Evolutionary conservation across 139 green algal genomes (phyloP), one percentile per base, ranked within the genome.

Genomic region (Ettlia oleoabundans): DNA sequence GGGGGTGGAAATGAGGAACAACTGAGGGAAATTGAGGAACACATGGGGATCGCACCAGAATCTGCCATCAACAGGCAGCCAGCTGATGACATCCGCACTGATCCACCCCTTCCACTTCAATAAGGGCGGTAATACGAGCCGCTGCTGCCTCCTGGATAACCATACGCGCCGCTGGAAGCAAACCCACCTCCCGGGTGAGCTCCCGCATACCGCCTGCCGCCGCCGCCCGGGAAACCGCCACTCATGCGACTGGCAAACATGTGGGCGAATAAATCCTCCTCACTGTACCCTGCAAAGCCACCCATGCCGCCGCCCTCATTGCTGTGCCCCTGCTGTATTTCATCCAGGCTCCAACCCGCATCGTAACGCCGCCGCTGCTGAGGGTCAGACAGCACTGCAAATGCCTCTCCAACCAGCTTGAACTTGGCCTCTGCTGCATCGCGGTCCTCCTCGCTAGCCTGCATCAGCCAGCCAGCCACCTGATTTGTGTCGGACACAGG

Each of bases 331-430:
- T 89, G 81, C n/a, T 86, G 68, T 40, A 89, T 89, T 38, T 89
- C 85, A 64, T 89, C 85, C 32, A 80, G 68, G 24, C 58, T 80
- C 85, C 81, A 86, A n/a, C 85, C 85, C 21, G 74, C 53, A 51
- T 95, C 92, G 79, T 95, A 95, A 9, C 81, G 61, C 3, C 79
- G 85, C 4, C 92, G 80, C 78, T 93, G 86, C 18, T 90, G 37
- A 1, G 82, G 35, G 65, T 95, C 87, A 10, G 71, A 91, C 65
- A 95, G 83, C 30, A 89, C 86, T 15, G 38, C 62, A 58, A 88
- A 87, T n/a, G 86, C 86, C 41, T 81, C 83, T 9, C 77, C 82
- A 26, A 91, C 82, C 68, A 86, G 67, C 80, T 91, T 91, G 87
- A 91, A 91, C 74, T 91, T 79, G 52, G 76, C 72, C 76, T 89